phyloP scores from a whole-genome alignment of 345 rosid genomes.

The Lumnitzera littorea region DNA sequence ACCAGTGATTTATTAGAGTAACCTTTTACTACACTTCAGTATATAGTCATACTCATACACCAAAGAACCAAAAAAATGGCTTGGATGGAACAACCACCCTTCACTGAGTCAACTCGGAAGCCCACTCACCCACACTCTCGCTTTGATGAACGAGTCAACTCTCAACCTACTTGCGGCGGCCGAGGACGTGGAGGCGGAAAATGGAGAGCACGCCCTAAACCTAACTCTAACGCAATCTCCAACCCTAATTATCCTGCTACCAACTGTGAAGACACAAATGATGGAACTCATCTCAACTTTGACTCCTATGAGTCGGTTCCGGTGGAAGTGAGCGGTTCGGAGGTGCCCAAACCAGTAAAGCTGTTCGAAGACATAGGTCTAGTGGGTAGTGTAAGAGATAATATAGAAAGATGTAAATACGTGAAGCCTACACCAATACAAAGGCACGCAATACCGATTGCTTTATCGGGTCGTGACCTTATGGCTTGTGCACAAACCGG shows the following conservation, averaged over 20 bases:
- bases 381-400: constrained; percentile 23
- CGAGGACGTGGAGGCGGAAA: too few species aligned
- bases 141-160: too few species aligned
- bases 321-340: constrained; percentile 28
- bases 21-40: too few species aligned
- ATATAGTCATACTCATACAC: too few species aligned
- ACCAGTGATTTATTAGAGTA: too few species aligned
- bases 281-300: constrained; percentile 21
- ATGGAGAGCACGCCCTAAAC: too few species aligned
- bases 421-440: constrained; percentile 47
- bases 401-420: constrained; percentile 37
- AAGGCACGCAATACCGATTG: constrained; percentile 49
- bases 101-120: too few species aligned
- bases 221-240: too few species aligned
- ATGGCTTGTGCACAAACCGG: constrained; percentile 66
- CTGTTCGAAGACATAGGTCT: constrained; percentile 29
- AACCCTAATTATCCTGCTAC: background rate
- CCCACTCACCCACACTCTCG: too few species aligned
- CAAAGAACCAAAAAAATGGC: too few species aligned
- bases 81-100: too few species aligned
- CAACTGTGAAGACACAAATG: constrained; percentile 14
- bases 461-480: constrained; percentile 43
- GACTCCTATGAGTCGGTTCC: constrained; percentile 37
- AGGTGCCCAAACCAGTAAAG: constrained; percentile 24
- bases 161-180: too few species aligned